Evolutionary conservation across 2,329 filamentous ascomycete genomes (phyloP), one percentile per base, ranked within the genome.

Genomic region (Pezicula carpinea): DNA sequence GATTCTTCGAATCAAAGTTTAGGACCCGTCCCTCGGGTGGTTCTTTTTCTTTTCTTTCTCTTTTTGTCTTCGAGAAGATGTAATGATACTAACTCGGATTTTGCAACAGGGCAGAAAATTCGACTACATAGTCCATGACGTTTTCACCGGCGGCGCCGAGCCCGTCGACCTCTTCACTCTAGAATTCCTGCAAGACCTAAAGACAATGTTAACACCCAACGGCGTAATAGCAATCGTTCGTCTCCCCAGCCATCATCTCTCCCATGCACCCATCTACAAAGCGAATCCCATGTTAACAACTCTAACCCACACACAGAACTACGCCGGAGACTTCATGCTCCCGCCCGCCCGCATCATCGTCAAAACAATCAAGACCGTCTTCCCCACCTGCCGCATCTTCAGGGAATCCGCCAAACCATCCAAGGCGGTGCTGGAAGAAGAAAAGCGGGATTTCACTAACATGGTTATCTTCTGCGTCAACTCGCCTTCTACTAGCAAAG

Each of bases 51-150:
- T 13, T 3, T 29, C 8, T 29, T 29, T 6, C 23, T 29, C 13
- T 11, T 29, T 2, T 11, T 6, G 8, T 29, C n/a, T 29, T 29
- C 10, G 26, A 4, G 13, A 2, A 10, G 8, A 29, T 2, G 13
- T 29, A 6, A 29, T 11, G 10, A 29, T 29, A 10, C 26, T 29
- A 29, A 29, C 5, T 2, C 8, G 10, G 13, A 29, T 10, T 2
- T 10, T 6, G 13, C 22, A 55, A 6, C 34, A 23, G 1, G 55
- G 54, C 15, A 49, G 72, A 39, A 73, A 73, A 22, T 99, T 86
- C 65, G 85, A 96, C 69, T 97, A 96, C 70, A 93, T 99, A 61
- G 77, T 99, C 45, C 93, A 99, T 65, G 93, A 99, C 58, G 93
- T 99, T 19, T 99, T 99, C 65, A 99, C 93, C 1, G 93, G 93